Evolutionary conservation across 176 grass and related monocot species (phyloP), one percentile per base, ranked within the genome.

Genomic region (Musa acuminata): DNA sequence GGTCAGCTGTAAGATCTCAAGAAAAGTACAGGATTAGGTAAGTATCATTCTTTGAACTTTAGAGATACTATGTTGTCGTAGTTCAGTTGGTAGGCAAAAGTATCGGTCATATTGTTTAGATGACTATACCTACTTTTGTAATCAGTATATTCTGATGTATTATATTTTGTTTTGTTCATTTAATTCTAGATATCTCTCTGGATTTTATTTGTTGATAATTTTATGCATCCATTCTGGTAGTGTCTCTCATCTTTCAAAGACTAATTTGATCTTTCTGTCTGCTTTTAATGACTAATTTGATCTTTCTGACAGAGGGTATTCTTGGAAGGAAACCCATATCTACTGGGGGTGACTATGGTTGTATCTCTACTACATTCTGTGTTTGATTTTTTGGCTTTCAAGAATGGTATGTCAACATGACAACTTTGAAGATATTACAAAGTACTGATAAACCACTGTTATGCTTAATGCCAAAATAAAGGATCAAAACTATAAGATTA

Each of bases 311-410:
- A 99, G 96, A 95, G 96, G 79, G 96, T 95, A 81, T 92, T 99
- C 78, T 88, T 99, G 75, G 96, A 99, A 87, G 96, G 96, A 82
- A 95, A 99, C 75, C 91, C 96, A 48, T 95, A 95, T 51, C 77
- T 99, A 53, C 81, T 99, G 55, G 88, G 75, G 71, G 52, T 99
- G 65, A 99, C 96, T 23, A 95, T 89, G 84, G 11, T 82, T 74
- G 96, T 99, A 82, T 95, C 91, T 84, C 14, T 99, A 35, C 71
- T 99, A 8, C 96, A 99, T 68, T 99, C 96, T 69, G 69, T 95
- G n/a, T 99, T 99, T 79, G 96, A 99, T 88, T 95, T 99, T 77
- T 80, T 99, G 77, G 91, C 96, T 80, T 99, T 99, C 84, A 99
- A 99, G 80, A 99, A 99, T 59, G 96, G 96, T 95, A 89, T 49